phyloP scores from a whole-genome alignment of 192 early-diverging fungal species.

The Rhizophagus clarus region DNA sequence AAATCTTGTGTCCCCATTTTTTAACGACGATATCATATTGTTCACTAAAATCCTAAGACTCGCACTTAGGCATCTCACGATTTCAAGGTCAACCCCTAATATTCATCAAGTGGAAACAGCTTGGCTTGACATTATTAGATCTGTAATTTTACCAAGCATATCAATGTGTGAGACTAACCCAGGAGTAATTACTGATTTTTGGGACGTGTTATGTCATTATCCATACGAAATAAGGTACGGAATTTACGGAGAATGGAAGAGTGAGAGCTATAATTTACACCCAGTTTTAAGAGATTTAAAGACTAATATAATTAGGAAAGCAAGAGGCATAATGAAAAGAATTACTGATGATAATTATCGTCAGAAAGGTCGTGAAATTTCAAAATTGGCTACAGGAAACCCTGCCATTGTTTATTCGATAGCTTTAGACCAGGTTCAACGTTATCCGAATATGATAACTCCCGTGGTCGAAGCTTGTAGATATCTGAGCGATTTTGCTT shows the following conservation, averaged over 20 bases:
- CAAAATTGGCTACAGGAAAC: constrained; percentile 74
- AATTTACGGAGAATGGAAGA: constrained; percentile 83
- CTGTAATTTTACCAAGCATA: constrained; percentile 69
- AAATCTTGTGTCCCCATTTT: background rate
- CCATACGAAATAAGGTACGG: constrained; percentile 64
- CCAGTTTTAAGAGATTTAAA: constrained; percentile 50
- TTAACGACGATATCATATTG: background rate
- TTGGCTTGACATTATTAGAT: constrained; percentile 43
- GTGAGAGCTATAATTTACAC: constrained; percentile 52
- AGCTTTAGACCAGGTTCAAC: constrained; percentile 67
- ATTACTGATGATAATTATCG: constrained; percentile 75
- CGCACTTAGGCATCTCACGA: background rate
- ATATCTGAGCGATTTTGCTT: constrained; percentile 72
- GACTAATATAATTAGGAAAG: constrained; percentile 41
- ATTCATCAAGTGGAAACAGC: constrained; percentile 5
- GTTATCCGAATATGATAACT: constrained; percentile 75
- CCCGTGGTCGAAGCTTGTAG: constrained; percentile 75
- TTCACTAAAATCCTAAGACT: constrained; percentile 19
- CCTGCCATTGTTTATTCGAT: constrained; percentile 71
- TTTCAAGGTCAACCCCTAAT: background rate
- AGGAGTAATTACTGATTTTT: constrained; percentile 62
- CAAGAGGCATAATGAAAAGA: constrained; percentile 65
- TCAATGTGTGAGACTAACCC: constrained; percentile 66
- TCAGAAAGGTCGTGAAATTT: constrained; percentile 70
- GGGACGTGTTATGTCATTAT: constrained; percentile 63